These are phyloP conservation scores for Thoreauomyces humboldtii DNA, from an alignment of 192 early-diverging fungal species.

Conservation along the genomic window DNA sequence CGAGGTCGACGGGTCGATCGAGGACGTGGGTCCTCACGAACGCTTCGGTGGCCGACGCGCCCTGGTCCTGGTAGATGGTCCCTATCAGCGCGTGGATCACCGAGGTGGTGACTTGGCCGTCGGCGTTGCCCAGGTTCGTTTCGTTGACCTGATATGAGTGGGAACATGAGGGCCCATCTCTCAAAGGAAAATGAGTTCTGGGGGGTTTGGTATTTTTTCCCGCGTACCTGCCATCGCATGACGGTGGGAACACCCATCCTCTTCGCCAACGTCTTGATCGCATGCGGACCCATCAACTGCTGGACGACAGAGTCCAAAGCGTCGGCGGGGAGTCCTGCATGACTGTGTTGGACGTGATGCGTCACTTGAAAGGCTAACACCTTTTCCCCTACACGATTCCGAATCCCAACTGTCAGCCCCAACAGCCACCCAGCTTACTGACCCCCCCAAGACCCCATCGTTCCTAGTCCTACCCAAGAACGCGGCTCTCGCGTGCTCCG, in stretches of 20 bases:
- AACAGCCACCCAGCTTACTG: background rate
- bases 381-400: constrained; percentile 1
- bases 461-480: background rate
- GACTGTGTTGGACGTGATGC: background rate
- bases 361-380: background rate
- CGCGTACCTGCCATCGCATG: constrained; percentile 2
- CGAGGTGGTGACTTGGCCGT: background rate
- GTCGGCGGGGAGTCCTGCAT: constrained; percentile 4
- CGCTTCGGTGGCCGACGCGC: background rate
- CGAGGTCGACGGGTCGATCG: background rate
- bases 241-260: constrained; percentile 1
- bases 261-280: background rate
- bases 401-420: background rate
- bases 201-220: background rate
- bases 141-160: background rate
- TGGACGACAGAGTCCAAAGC: background rate
- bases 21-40: background rate
- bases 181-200: background rate
- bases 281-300: constrained; percentile 2
- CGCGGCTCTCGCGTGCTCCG: background rate
- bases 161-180: background rate
- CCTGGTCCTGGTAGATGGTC: constrained; percentile 6
- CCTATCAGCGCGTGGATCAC: constrained; percentile 2
- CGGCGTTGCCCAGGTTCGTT: background rate
- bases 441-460: background rate